phyloP scores from a whole-genome alignment of 2,329 filamentous ascomycete genomes.

The Onygena corvina region DNA sequence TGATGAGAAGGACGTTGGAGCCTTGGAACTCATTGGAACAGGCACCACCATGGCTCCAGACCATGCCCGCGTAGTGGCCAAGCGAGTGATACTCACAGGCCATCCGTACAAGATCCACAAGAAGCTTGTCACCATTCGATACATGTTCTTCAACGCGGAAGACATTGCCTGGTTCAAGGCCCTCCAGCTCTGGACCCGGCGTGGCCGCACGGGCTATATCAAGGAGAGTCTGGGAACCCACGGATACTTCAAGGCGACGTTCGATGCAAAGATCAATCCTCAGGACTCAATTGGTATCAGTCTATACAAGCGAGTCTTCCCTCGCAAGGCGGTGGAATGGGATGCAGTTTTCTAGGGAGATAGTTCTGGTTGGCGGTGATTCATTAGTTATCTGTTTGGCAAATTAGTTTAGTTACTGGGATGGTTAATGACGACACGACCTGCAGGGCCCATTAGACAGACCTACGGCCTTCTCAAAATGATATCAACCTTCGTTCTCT shows the following conservation, averaged over 20 bases:
- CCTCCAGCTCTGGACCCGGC: slow-evolving; percentile 81
- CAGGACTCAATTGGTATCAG: slow-evolving; percentile 89
- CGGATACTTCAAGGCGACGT: slow-evolving; percentile 99
- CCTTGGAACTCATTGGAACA: slow-evolving; percentile 64
- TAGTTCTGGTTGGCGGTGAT: too few relatives aligned
- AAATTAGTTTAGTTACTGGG: too few relatives aligned
- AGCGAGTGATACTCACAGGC: slow-evolving; percentile 84
- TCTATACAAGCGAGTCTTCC: slow-evolving; percentile 75
- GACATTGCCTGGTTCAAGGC: slow-evolving; percentile 98
- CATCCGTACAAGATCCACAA: slow-evolving; percentile 99
- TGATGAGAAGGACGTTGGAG: slow-evolving; percentile 35
- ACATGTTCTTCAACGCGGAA: slow-evolving; percentile 98
- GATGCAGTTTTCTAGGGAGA: slow-evolving; percentile 19
- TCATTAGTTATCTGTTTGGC: too few relatives aligned
- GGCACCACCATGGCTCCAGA: slow-evolving; percentile 76
- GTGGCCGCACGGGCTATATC: slow-evolving; percentile 78
- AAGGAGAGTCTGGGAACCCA: slow-evolving; percentile 93
- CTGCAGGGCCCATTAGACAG: too few relatives aligned
- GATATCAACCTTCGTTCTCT: neutral
- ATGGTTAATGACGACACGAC: too few relatives aligned
- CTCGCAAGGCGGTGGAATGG: slow-evolving; percentile 50
- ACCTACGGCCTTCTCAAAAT: neutral
- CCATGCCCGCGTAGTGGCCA: slow-evolving; percentile 67
- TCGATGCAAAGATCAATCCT: slow-evolving; percentile 90
- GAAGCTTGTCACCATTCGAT: slow-evolving; percentile 87